Evolutionary conservation across 768 basidiomycete genomes (phyloP).

Genomic region (Termitomyces titanicus): DNA sequence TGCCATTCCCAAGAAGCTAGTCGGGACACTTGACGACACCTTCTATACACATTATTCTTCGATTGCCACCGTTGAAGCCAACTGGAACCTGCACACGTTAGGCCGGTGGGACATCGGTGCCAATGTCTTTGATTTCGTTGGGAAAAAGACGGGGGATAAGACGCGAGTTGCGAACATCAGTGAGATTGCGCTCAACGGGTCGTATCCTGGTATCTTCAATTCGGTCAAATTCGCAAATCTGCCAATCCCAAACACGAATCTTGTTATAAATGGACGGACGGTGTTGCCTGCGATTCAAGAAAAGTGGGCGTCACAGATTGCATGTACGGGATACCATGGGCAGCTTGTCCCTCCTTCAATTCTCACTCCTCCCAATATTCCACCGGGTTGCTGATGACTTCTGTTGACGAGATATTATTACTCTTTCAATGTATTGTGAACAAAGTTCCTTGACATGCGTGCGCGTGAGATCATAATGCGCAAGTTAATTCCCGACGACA

Average conservation of each 20-base stretch:
- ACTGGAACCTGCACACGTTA: slow-evolving; percentile 59
- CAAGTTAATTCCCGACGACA: no score
- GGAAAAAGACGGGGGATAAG: slow-evolving; percentile 27
- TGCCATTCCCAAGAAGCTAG: slow-evolving; percentile 37
- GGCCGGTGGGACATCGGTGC: slow-evolving; percentile 36
- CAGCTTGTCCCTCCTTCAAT: neutral
- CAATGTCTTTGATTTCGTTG: slow-evolving; percentile 54
- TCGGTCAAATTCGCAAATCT: slow-evolving; percentile 5
- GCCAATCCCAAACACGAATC: slow-evolving; percentile 21
- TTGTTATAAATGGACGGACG: slow-evolving; percentile 21
- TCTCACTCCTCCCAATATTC: neutral
- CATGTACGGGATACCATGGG: neutral
- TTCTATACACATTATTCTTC: slow-evolving; percentile 63
- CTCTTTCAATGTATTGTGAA: no score
- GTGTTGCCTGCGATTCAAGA: slow-evolving; percentile 20
- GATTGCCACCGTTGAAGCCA: slow-evolving; percentile 52
- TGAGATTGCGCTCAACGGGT: slow-evolving; percentile 17
- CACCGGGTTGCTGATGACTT: neutral
- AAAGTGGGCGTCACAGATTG: slow-evolving; percentile 20
- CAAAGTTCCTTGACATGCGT: no score
- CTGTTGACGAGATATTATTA: no score
- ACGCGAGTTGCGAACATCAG: slow-evolving; percentile 15
- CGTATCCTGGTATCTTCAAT: slow-evolving; percentile 26
- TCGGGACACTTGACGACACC: slow-evolving; percentile 44
- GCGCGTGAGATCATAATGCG: no score